Evolutionary conservation across 2,329 filamentous ascomycete genomes (phyloP), one percentile per base, ranked within the genome.

Genomic region (Aspergillus brunneoviolaceus): DNA sequence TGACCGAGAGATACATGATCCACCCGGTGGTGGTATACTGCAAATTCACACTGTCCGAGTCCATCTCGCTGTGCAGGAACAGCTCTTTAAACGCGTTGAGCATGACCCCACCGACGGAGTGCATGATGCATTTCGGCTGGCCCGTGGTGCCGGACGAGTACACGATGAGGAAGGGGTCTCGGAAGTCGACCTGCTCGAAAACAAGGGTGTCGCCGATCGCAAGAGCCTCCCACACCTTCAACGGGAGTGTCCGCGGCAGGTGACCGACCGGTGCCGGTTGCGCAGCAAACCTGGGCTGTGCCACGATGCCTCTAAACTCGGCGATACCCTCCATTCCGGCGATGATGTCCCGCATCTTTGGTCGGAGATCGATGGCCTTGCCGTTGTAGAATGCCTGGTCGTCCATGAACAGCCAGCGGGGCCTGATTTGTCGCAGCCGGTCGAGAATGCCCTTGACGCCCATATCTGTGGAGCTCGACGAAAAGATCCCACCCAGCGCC

Each of bases 141-240:
- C 92, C 91, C 0, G 92, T 96, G 0, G 91, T 96, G 2, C 91
- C 91, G 1, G 87, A 90, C 0, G 89, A 85, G 69, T 92, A 96
- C 60, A 89, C 90, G 39, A 96, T 84, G 35, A 94, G 77, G 74
- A 91, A 89, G 0, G 92, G 91, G 63, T 94, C 89, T 29, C 87
- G 81, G 72, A 93, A 95, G 0, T 76, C 82, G 5, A 91, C 77
- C 45, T 86, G 82, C 45, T 83, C 82, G 60, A 92, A 88, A 2
- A 79, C 76, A 0, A 84, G 66, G 19, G 74, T 69, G 5, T 76
- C 72, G 73, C 65, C 69, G 7, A 42, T 25, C 12, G 67, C 64
- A 4, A 61, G 65, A 1, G 57, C 53, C 3, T 84, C 64, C 63
- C 83, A 84, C 1, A 64, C 62, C 0, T 73, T 72, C 50, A 83